phyloP scores from a whole-genome alignment of 139 green algal species.

The Picochlorum sp. region DNA sequence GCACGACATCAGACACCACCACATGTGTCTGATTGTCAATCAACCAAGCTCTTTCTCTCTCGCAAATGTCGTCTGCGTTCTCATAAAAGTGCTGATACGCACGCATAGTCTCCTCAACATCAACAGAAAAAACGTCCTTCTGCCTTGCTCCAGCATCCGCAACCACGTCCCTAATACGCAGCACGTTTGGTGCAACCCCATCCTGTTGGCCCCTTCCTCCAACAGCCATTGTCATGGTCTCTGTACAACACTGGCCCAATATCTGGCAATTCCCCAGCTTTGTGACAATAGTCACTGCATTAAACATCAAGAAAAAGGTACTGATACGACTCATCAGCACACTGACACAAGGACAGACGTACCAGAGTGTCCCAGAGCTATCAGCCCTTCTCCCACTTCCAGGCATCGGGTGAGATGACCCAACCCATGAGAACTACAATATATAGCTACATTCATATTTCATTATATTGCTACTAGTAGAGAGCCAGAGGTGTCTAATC shows the following conservation, averaged over 20 bases:
- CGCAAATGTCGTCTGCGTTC: constrained; percentile 23
- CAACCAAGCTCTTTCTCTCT: constrained; percentile 47
- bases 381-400: constrained; percentile 41
- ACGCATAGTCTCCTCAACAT: constrained; percentile 42
- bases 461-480: too few species aligned
- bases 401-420: constrained; percentile 53
- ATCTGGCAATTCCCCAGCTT: constrained; percentile 29
- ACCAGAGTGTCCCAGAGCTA: constrained; percentile 28
- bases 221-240: background rate
- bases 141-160: constrained; percentile 55
- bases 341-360: background rate
- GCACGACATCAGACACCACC: constrained; percentile 56
- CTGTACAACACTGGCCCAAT: constrained; percentile 12
- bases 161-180: constrained; percentile 21
- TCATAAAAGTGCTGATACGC: constrained; percentile 26
- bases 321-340: background rate
- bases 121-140: constrained; percentile 56
- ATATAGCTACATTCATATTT: constrained; percentile 14
- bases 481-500: too few species aligned
- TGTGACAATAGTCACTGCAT: constrained; percentile 38
- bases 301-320: background rate
- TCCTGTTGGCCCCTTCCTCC: too few species aligned
- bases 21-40: background rate
- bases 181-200: background rate
- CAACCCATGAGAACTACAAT: constrained; percentile 56